phyloP scores from a whole-genome alignment of 768 basidiomycete species.

The Mycena indigotica region DNA sequence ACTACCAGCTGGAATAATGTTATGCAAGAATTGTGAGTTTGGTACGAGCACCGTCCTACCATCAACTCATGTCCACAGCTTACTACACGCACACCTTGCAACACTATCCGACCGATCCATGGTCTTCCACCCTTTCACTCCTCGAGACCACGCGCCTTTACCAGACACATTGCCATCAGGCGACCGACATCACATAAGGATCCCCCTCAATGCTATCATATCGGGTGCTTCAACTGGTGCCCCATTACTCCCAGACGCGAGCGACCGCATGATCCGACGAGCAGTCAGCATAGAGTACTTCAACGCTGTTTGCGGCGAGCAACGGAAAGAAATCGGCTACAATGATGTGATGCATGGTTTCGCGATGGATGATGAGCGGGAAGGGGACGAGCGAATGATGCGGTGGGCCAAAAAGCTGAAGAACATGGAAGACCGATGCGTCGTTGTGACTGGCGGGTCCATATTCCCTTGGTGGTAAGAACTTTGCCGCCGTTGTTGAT shows the following conservation, averaged over 20 bases:
- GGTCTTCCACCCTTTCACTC: neutral
- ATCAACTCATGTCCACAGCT: neutral
- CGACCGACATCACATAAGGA: neutral
- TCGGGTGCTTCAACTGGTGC: neutral
- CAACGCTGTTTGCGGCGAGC: neutral
- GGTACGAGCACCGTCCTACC: neutral
- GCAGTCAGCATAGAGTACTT: neutral
- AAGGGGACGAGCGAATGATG: conserved; percentile 1
- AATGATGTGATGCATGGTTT: neutral
- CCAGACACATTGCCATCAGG: neutral
- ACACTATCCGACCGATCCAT: neutral
- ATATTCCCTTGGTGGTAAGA: neutral
- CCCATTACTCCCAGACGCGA: neutral
- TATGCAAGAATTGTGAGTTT: neutral
- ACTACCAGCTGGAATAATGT: neutral
- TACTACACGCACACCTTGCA: neutral
- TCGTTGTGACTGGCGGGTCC: neutral
- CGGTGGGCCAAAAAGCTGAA: neutral
- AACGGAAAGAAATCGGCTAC: neutral
- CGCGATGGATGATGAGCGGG: neutral
- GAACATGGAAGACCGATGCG: neutral
- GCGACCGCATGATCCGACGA: neutral
- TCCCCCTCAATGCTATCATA: neutral
- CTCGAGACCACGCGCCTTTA: neutral
- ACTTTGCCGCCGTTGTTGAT: too few relatives aligned